A percentile compares a stretch with the other conserved stretches of the same genome.
Evolutionary conservation across 31 red algal genomes (phyloP).

Genomic region (Bonnemaisonia californica): DNA sequence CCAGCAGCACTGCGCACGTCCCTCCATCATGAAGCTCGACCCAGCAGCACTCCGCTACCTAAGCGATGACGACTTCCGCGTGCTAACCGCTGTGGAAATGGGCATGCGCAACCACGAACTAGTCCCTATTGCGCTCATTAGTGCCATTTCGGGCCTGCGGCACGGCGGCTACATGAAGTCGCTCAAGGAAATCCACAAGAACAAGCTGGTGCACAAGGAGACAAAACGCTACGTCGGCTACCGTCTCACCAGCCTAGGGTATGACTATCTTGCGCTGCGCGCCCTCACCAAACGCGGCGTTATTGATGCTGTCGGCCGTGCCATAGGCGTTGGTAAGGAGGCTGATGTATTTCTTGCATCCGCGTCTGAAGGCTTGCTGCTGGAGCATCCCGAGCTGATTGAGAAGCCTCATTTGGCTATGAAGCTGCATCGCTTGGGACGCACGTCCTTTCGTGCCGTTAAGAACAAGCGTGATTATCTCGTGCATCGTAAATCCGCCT

Average conservation of each 20-base stretch:
- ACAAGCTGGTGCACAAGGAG: conserved; percentile 95
- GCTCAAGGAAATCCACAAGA: conserved; percentile 71
- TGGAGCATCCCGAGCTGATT: conserved; percentile 42
- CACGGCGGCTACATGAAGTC: conserved; percentile 65
- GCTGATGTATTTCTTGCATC: conserved; percentile 86
- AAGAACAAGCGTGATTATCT: conserved; percentile 87
- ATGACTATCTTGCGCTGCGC: conserved; percentile 91
- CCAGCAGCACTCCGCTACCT: conserved; percentile 80
- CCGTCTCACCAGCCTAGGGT: conserved; percentile 89
- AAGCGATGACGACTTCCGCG: conserved; percentile 82
- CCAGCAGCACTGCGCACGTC: neutral
- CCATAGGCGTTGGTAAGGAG: conserved; percentile 94
- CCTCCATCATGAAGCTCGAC: conserved; percentile 87
- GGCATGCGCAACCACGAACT: conserved; percentile 99
- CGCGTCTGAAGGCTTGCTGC: conserved; percentile 28
- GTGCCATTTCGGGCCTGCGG: conserved; percentile 66
- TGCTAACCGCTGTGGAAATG: conserved; percentile 93
- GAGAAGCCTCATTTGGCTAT: conserved; percentile 61
- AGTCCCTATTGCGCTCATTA: conserved; percentile 84
- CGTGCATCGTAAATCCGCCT: conserved; percentile 69
- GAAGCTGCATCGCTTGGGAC: conserved; percentile 89
- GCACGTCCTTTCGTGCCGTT: conserved; percentile 89
- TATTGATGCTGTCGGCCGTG: conserved; percentile 68
- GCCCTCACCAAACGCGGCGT: conserved; percentile 81
- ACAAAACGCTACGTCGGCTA: conserved; percentile 82